A percentile compares a stretch with the other conserved stretches of the same genome.
Conservation (phyloP, 2,329 filamentous ascomycete species). For the Fusarium vanettenii region DNA sequence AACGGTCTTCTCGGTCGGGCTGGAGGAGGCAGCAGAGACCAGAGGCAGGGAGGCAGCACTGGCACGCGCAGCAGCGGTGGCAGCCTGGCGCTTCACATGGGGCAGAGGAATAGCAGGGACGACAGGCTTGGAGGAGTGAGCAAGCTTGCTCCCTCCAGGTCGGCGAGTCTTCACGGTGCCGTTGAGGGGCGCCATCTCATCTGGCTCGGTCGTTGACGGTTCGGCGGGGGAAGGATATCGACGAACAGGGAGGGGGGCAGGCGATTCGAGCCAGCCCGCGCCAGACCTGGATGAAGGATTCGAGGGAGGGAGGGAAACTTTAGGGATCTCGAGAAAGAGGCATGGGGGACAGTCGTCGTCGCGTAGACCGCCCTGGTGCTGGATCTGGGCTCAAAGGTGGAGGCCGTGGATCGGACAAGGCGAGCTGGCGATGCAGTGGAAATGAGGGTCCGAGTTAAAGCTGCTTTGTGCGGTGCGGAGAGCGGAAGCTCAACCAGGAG, state of each 20-base stretch:
- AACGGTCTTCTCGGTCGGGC: constrained; percentile 17
- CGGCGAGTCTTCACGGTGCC: constrained; percentile 49
- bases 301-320: constrained; percentile 36
- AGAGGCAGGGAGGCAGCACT: constrained; percentile 28
- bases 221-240: constrained; percentile 38
- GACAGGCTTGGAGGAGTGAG: constrained; percentile 48
- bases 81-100: constrained; percentile 53
- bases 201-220: constrained; percentile 28
- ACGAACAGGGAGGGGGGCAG: constrained; percentile 30
- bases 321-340: constrained; percentile 48
- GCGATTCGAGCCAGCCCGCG: constrained; percentile 37
- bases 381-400: constrained; percentile 21
- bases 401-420: constrained; percentile 27
- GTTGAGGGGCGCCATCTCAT: constrained; percentile 50
- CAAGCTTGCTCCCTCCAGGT: constrained; percentile 45
- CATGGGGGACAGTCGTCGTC: constrained; percentile 45
- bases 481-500: constrained; percentile 34
- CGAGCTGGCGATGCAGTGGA: constrained; percentile 31
- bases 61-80: constrained; percentile 46
- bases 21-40: constrained; percentile 16
- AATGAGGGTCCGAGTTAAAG: constrained; percentile 34
- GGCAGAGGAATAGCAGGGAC: constrained; percentile 54
- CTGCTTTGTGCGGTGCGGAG: constrained; percentile 38
- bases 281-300: constrained; percentile 40
- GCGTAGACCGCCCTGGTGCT: constrained; percentile 24